Evolutionary conservation across 2,329 filamentous ascomycete species (phyloP), one percentile per base, ranked within the genome.

Genomic region (Incumbomyces delicatus): DNA sequence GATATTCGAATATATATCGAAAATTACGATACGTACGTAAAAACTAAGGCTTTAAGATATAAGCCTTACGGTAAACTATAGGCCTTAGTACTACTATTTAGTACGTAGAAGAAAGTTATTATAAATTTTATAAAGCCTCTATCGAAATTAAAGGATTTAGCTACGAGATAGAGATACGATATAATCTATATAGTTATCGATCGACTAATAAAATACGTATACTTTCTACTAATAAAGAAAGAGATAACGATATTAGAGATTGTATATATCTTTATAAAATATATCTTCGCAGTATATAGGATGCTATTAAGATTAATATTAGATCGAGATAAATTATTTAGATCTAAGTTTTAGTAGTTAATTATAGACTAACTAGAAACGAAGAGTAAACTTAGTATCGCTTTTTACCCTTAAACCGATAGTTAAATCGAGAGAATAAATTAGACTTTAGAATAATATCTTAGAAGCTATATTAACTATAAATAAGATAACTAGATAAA

Each of bases 351-450:
- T 31, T 51, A 45, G 33, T 17, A 39, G 44, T 11, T 16, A 1
- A 17, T 44, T 7, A 44, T 31, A 16, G 22, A 35, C 17, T 47
- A 22, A 30, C 16, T 39, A 33, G 27, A 11, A 14, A 50, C 17
- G 22, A 32, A 47, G 11, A 46, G 48, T 33, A 51, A 51, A 36
- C 27, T 52, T 31, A 37, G 22, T 7, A 36, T 18, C 39, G 16
- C 17, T 10, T 53, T 44, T 31, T 42, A 54, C 29, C 32, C 35
- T 41, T 46, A 54, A 32, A 48, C 29, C 8, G 14, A 50, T 43
- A 33, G 39, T n/a, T 46, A 49, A 41, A 55, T 32, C 29, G 27
- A 51, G 51, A 36, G 33, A 34, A 53, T 36, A 37, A 56, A 54
- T 18, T 50, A 51, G 36, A 50, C 35, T 14, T 10, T 53, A 18